Base-by-base conservation (phyloP, 441 rosid species). In the Bruguiera hainesii region DNA sequence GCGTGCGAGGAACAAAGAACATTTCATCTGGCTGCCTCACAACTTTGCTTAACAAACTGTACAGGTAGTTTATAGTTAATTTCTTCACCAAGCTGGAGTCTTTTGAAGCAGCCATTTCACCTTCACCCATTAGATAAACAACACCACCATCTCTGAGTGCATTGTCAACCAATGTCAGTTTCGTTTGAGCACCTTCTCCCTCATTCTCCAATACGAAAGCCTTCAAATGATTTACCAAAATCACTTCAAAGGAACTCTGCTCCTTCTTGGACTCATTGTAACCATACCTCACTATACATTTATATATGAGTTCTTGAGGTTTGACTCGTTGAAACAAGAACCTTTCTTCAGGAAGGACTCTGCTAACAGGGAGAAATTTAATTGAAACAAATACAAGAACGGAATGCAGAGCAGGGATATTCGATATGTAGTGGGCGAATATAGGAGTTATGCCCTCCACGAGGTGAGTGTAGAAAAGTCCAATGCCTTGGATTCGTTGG, bases 371-470 rank as follows among this genome's bases (percentile, higher is more conserved):
- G 7, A 63, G 1, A 0, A 33, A 56, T 28, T 68, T 73, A n/a
- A 68, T 64, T 0, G 77, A 65, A n/a, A 77, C 67, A 21, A 77
- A 73, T 1, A 77, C 75, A 3, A 73, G 63, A 18, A 77, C 66
- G 5, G 70, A 69, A 55, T 73, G 78, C 5, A 73, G 23, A 26
- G 78, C 18, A 0, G 69, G 66, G 31, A 77, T 52, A 11, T 55
- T 75, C 0, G 74, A 68, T 25, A 69, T 23, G 8, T 71, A 69
- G 16, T 62, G 76, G 28, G 72, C 35, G 50, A 75, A 75, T 18
- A 72, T 63, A 3, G 75, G 79, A 11, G 75, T 46, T 28, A 72
- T 48, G 6, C 79, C 77, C 0, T 72, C 73, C 28, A 79, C 77
- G 25, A 79, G 70, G 13, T 67, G 70, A 33, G 70, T 67, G 46